Conservation (phyloP, 208 protist genomes). For the Crithidia expoeki region DNA sequence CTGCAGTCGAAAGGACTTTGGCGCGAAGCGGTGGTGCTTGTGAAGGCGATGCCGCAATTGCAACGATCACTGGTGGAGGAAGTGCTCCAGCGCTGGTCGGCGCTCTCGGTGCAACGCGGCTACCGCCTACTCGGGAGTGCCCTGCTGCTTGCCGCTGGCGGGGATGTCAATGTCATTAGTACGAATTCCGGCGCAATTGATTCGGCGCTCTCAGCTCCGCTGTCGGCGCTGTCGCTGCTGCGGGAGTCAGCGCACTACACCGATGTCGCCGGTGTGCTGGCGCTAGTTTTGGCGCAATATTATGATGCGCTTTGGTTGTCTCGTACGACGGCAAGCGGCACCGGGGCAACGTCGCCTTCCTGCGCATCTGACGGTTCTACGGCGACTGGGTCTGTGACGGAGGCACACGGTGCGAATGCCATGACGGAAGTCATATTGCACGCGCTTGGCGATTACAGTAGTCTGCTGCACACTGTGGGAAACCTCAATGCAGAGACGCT, state of each 20-base stretch:
- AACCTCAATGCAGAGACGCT: constrained; percentile 44
- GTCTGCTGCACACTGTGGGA: constrained; percentile 63
- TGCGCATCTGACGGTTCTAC: neutral
- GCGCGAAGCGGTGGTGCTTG: constrained; percentile 60
- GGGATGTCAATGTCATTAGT: neutral
- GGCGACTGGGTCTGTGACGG: neutral
- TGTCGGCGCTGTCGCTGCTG: constrained; percentile 50
- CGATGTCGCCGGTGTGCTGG: constrained; percentile 73
- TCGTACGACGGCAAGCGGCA: neutral
- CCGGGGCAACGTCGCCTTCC: neutral
- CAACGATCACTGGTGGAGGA: constrained; percentile 23
- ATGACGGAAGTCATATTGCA: constrained; percentile 44
- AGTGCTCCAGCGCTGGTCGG: constrained; percentile 60
- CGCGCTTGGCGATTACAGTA: constrained; percentile 58
- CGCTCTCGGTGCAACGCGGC: constrained; percentile 56
- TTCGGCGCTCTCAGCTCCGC: constrained; percentile 6
- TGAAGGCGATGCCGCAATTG: constrained; percentile 36
- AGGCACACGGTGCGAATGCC: neutral
- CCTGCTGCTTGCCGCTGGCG: constrained; percentile 48
- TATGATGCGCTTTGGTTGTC: constrained; percentile 10
- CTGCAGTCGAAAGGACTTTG: constrained; percentile 75
- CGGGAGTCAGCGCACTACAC: constrained; percentile 53
- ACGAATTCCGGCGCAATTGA: neutral
- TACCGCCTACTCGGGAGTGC: constrained; percentile 52
- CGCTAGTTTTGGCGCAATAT: constrained; percentile 50